These are phyloP conservation scores for Aschersonia sp. DNA, from an alignment of 2,329 filamentous ascomycete genomes.

Conservation along the genomic window DNA sequence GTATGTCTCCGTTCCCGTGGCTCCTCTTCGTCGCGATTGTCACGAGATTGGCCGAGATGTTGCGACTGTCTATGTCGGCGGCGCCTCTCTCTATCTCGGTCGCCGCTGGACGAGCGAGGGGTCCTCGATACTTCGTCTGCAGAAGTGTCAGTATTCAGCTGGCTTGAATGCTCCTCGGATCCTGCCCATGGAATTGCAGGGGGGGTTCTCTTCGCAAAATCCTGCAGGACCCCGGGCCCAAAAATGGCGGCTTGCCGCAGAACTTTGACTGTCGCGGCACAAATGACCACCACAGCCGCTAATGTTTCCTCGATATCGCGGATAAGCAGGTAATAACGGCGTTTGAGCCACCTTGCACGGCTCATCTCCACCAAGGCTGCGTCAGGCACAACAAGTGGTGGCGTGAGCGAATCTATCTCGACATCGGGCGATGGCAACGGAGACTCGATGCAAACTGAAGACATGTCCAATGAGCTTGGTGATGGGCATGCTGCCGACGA, in stretches of 20 bases:
- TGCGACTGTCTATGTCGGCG: constrained; percentile 27
- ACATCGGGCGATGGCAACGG: not conserved
- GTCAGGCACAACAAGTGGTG: constrained; percentile 31
- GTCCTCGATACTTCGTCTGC: constrained; percentile 34
- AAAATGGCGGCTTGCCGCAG: constrained; percentile 24
- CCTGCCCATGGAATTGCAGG: not conserved
- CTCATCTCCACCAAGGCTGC: constrained; percentile 21
- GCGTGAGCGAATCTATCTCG: constrained; percentile 20
- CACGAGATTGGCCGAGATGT: constrained; percentile 16
- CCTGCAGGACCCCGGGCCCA: constrained; percentile 6
- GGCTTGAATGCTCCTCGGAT: constrained; percentile 8
- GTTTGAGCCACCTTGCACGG: constrained; percentile 27
- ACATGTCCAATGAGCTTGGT: too few relatives aligned
- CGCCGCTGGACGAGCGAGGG: constrained; percentile 17
- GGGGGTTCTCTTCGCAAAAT: constrained; percentile 11
- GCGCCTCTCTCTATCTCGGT: constrained; percentile 24
- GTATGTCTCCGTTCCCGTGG: constrained; percentile 13
- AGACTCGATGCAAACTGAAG: too few relatives aligned
- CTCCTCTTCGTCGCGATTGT: constrained; percentile 17
- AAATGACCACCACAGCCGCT: constrained; percentile 38
- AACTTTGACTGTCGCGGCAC: constrained; percentile 30
- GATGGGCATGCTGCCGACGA: not conserved
- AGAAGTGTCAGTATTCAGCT: constrained; percentile 40
- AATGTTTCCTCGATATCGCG: constrained; percentile 35
- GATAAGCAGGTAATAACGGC: constrained; percentile 28